Percentiles rank a stretch among this genome's conserved stretches.
These are phyloP conservation scores for Xylariaceae sp. DNA, from an alignment of 2,329 filamentous ascomycete genomes.

Conservation along the genomic window DNA sequence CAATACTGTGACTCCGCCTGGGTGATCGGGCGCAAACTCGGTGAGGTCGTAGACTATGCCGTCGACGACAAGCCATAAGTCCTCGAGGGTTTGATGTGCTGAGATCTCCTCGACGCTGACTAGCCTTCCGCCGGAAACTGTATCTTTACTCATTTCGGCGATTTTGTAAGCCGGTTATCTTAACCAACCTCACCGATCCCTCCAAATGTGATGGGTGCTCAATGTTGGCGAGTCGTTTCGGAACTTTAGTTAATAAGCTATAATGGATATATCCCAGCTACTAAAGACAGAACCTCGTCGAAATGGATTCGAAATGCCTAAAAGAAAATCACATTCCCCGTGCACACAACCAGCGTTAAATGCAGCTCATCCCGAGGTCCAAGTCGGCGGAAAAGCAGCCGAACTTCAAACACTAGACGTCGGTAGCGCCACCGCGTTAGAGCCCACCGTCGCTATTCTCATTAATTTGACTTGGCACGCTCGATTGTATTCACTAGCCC, in stretches of 20 bases:
- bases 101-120: conserved; percentile 44
- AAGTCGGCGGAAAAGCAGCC: conserved; percentile 17
- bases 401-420: conserved; percentile 2
- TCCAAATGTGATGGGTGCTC: no score
- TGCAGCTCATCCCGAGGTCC: no score
- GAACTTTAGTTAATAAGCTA: no score
- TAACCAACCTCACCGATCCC: no score
- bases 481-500: not conserved
- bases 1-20: conserved; percentile 42
- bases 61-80: conserved; percentile 66
- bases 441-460: not conserved
- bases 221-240: no score
- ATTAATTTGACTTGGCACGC: not conserved
- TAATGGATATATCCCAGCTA: no score
- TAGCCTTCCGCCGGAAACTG: conserved; percentile 10
- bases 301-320: no score
- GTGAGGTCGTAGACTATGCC: conserved; percentile 65
- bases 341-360: no score
- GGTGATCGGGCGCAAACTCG: conserved; percentile 51
- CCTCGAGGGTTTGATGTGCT: conserved; percentile 43
- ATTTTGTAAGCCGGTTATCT: not conserved
- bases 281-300: no score
- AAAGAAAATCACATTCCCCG: no score
- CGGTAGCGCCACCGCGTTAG: conserved; percentile 1
- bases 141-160: conserved; percentile 17